A percentile compares a stretch with the other conserved stretches of the same genome.
phyloP scores from a whole-genome alignment of 176 grass and related monocot species.

The Oryza meridionalis region DNA sequence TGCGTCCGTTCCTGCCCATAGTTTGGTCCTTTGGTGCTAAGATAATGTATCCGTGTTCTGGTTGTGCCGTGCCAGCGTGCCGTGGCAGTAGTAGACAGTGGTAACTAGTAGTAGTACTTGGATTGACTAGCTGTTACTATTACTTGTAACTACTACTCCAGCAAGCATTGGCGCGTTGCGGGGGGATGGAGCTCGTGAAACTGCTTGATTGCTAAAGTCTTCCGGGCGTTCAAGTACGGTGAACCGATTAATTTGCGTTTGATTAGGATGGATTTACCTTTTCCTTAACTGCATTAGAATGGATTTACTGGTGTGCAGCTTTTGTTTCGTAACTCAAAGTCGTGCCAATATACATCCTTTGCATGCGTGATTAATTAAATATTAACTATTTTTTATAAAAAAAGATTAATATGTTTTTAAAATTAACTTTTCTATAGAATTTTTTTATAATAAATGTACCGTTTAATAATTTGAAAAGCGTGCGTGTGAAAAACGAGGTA shows the following conservation, averaged over 20 bases:
- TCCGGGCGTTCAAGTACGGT: not conserved
- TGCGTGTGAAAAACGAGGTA: too few relatives aligned
- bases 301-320: not conserved
- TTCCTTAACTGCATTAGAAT: not conserved
- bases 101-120: conserved; percentile 8
- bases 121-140: conserved; percentile 15
- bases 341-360: too few relatives aligned
- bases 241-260: not conserved
- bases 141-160: too few relatives aligned
- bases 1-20: conserved; percentile 22
- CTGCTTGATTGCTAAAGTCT: not conserved
- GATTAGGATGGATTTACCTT: not conserved
- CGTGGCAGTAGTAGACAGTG: not conserved
- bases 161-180: not conserved
- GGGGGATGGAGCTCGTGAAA: not conserved
- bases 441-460: too few relatives aligned
- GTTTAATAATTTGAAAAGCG: too few relatives aligned
- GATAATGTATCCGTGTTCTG: conserved; percentile 22
- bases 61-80: not conserved
- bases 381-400: too few relatives aligned
- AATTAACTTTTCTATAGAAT: too few relatives aligned
- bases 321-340: not conserved
- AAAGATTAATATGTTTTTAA: too few relatives aligned
- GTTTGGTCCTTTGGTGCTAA: not conserved
- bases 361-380: too few relatives aligned